These are phyloP conservation scores for Panicum hallii DNA, from an alignment of 202 grass and related monocot species.

Conservation along the genomic window DNA sequence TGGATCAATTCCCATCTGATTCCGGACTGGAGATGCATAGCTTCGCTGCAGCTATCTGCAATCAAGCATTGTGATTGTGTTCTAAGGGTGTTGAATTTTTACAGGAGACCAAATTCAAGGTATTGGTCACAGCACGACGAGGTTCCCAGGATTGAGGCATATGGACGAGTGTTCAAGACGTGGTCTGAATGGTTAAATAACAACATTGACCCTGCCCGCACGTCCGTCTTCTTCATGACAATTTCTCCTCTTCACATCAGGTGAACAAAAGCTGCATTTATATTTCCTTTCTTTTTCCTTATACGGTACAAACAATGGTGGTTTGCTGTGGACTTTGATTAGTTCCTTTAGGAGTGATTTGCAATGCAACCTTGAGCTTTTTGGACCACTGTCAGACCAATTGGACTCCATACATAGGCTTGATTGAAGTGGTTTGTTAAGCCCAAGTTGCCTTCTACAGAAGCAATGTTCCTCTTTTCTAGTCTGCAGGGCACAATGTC, in stretches of 20 bases:
- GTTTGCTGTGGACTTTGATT: neutral
- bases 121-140: conserved; percentile 70
- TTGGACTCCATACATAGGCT: conserved; percentile 14
- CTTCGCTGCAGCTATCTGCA: neutral
- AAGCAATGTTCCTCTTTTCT: conserved; percentile 46
- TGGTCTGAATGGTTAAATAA: conserved; percentile 66
- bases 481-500: conserved; percentile 5
- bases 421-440: conserved; percentile 22
- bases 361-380: conserved; percentile 4
- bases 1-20: neutral
- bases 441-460: conserved; percentile 19
- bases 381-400: conserved; percentile 26
- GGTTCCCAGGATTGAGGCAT: conserved; percentile 63
- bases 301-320: neutral
- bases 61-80: neutral
- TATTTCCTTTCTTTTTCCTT: neutral
- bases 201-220: conserved; percentile 61
- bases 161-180: conserved; percentile 64
- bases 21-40: neutral
- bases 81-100: neutral
- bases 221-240: conserved; percentile 77
- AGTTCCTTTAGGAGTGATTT: neutral
- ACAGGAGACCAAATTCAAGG: conserved; percentile 65
- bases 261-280: conserved; percentile 42
- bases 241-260: conserved; percentile 79